Conservation (phyloP, 2,329 filamentous ascomycete species). For the Lecanoromycetidae sp. region DNA sequence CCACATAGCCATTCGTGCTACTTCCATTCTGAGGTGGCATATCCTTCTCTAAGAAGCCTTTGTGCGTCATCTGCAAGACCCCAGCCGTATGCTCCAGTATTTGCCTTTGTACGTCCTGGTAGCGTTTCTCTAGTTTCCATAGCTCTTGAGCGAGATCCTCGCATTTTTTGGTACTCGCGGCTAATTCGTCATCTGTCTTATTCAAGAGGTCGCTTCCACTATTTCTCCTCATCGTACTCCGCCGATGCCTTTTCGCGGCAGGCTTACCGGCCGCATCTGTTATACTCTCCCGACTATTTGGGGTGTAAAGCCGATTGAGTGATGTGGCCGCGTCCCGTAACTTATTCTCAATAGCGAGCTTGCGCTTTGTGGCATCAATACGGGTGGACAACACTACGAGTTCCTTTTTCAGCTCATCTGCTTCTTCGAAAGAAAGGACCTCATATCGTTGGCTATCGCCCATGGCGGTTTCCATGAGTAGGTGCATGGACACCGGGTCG, state of each 20-base stretch:
- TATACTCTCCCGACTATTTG: slow-evolving; percentile 44
- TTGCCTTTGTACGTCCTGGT: slow-evolving; percentile 61
- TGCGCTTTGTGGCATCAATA: slow-evolving; percentile 71
- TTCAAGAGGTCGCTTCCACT: slow-evolving; percentile 28
- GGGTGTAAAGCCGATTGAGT: slow-evolving; percentile 66
- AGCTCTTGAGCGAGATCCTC: slow-evolving; percentile 74
- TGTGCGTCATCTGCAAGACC: slow-evolving; percentile 81
- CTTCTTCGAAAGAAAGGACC: slow-evolving; percentile 79
- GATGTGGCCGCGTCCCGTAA: slow-evolving; percentile 86
- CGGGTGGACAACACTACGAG: slow-evolving; percentile 57
- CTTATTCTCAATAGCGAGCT: slow-evolving; percentile 80
- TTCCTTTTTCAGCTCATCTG: slow-evolving; percentile 85
- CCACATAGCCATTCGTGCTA: slow-evolving; percentile 39
- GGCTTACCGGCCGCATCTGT: slow-evolving; percentile 32
- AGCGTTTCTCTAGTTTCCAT: slow-evolving; percentile 63
- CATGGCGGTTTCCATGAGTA: slow-evolving; percentile 87
- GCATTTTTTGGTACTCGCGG: slow-evolving; percentile 64
- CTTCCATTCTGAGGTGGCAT: slow-evolving; percentile 35
- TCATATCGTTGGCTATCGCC: slow-evolving; percentile 76
- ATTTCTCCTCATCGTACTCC: slow-evolving; percentile 36
- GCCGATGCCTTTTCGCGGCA: slow-evolving; percentile 40
- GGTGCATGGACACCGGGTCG: slow-evolving; percentile 66
- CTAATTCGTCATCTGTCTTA: slow-evolving; percentile 61
- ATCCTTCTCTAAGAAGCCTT: slow-evolving; percentile 26
- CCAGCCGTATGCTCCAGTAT: slow-evolving; percentile 85